Conservation (phyloP, 2,329 filamentous ascomycete species). For the Colletotrichum camelliae region DNA sequence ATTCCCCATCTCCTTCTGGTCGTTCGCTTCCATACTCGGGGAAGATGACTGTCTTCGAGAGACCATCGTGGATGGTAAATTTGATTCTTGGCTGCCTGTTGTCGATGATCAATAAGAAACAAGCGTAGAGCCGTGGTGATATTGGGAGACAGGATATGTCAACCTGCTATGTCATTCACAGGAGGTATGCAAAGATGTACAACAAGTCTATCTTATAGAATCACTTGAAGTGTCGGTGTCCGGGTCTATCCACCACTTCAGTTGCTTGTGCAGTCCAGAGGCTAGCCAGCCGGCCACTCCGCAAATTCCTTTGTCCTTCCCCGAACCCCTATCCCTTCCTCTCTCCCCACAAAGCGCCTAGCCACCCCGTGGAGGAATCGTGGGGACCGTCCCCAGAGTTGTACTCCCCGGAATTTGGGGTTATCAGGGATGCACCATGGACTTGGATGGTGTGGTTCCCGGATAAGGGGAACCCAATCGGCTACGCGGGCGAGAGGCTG, state of each 20-base stretch:
- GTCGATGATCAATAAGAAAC: rapidly evolving
- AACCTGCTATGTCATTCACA: not conserved
- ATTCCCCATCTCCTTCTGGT: not conserved
- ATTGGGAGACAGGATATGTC: not conserved
- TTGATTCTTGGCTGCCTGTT: not conserved
- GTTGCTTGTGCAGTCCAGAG: not conserved
- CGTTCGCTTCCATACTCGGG: not conserved
- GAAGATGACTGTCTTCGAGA: not conserved
- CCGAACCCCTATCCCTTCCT: not conserved
- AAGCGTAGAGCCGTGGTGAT: rapidly evolving
- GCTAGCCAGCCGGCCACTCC: not conserved
- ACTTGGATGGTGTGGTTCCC: not conserved
- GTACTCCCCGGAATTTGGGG: not conserved
- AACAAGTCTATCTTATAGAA: not conserved
- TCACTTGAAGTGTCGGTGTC: not conserved
- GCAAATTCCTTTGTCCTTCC: not conserved
- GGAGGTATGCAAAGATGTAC: not conserved
- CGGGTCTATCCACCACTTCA: not conserved
- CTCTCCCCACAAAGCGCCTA: not conserved
- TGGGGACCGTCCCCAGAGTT: not conserved
- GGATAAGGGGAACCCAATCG: not conserved
- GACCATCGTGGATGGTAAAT: not conserved
- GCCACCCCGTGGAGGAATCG: not conserved
- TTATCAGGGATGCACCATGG: not conserved
- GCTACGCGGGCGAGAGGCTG: not conserved